Percentiles rank a stretch among this genome's conserved stretches.
Evolutionary conservation across 768 basidiomycete species (phyloP).

Genomic region (Serendipita vermifera): DNA sequence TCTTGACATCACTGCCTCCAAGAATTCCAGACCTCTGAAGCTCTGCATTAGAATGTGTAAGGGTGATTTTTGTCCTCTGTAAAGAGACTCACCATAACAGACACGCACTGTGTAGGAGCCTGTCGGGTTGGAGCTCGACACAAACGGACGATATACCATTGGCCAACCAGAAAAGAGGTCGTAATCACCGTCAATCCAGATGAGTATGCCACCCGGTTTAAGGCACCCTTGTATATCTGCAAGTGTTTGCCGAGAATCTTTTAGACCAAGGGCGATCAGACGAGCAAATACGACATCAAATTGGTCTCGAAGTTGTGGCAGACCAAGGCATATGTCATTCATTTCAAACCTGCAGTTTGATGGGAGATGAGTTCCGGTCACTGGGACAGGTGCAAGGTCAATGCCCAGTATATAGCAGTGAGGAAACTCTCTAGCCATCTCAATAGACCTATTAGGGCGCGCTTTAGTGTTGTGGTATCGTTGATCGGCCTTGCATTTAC

Average conservation of each 20-base stretch:
- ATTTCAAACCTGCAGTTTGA: slow-evolving; percentile 11
- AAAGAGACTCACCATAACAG: neutral
- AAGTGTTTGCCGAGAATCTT: slow-evolving; percentile 6
- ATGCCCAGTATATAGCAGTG: slow-evolving; percentile 10
- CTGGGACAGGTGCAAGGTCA: slow-evolving; percentile 11
- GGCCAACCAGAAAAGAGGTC: neutral
- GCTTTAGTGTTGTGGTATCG: neutral
- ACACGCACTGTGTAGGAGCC: neutral
- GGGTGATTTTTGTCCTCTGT: neutral
- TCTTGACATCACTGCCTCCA: neutral
- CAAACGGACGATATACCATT: neutral
- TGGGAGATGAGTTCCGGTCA: slow-evolving; percentile 1
- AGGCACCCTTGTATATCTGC: slow-evolving; percentile 5
- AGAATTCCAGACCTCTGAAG: neutral
- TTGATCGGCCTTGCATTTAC: neutral
- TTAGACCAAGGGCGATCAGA: slow-evolving; percentile 7
- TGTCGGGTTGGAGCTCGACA: neutral
- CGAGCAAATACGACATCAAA: slow-evolving; percentile 11
- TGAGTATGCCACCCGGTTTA: slow-evolving; percentile 8
- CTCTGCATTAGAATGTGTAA: neutral
- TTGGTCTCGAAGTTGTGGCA: slow-evolving; percentile 8
- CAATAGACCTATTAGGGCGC: slow-evolving; percentile 4
- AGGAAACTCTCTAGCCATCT: slow-evolving; percentile 2
- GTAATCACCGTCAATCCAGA: slow-evolving; percentile 9
- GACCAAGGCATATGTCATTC: slow-evolving; percentile 10